Conservation (phyloP, 2,329 filamentous ascomycete species). For the Periconia sp. region DNA sequence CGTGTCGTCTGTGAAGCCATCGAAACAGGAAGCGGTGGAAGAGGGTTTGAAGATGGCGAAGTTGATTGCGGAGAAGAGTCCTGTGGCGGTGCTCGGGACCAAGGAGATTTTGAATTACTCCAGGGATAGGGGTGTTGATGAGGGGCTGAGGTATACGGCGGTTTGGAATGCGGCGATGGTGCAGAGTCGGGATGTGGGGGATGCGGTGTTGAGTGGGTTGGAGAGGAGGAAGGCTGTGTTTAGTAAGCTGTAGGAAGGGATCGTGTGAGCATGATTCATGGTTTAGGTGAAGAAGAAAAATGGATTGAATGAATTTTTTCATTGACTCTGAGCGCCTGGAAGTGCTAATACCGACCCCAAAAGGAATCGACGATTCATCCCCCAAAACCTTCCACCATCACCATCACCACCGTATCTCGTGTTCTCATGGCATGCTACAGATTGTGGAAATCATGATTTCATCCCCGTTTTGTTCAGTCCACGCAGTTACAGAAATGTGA, state of each 20-base stretch:
- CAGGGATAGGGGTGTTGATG: conserved; percentile 73
- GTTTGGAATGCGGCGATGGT: conserved; percentile 86
- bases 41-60: conserved; percentile 61
- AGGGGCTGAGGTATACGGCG: conserved; percentile 79
- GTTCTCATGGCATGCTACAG: conserved; percentile 43
- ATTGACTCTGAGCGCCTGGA: conserved; percentile 47
- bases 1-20: conserved; percentile 65
- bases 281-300: background rate
- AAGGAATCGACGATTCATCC: conserved; percentile 31
- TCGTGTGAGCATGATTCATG: background rate
- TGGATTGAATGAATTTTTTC: conserved; percentile 46
- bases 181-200: conserved; percentile 76
- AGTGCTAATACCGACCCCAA: conserved; percentile 40
- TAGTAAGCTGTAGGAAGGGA: conserved; percentile 70
- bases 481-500: background rate
- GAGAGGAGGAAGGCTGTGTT: conserved; percentile 80
- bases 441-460: conserved; percentile 41
- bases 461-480: conserved; percentile 16
- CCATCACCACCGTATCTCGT: conserved; percentile 36
- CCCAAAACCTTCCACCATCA: conserved; percentile 37
- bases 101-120: conserved; percentile 85
- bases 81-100: conserved; percentile 82
- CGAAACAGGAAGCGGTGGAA: conserved; percentile 62
- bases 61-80: conserved; percentile 76
- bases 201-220: conserved; percentile 74